phyloP scores from a whole-genome alignment of 805 yeast genomes.

The Lipomyces yamadae region DNA sequence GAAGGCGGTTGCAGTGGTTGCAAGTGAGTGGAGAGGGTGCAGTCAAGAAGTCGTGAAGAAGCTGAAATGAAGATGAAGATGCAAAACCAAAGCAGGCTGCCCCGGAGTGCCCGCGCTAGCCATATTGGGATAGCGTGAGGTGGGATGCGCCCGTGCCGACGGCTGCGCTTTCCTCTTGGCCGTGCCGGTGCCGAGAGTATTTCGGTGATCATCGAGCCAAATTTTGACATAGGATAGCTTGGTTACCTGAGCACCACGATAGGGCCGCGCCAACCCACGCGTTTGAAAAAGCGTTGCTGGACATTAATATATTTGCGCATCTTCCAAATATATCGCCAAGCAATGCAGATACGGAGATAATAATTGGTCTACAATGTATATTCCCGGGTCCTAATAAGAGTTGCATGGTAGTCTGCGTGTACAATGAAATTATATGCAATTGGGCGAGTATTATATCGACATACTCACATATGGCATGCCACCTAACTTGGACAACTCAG shows the following conservation, averaged over 20 bases:
- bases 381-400: too few species aligned
- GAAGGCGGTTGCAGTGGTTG: slow-evolving; percentile 7
- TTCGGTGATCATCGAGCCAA: not conserved
- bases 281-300: too few species aligned
- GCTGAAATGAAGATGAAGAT: not conserved
- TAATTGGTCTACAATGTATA: too few species aligned
- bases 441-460: too few species aligned
- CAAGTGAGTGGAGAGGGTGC: slow-evolving; percentile 5
- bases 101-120: not conserved
- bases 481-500: not conserved
- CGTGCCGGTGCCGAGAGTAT: not conserved
- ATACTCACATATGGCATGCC: too few species aligned
- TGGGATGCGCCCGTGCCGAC: not conserved
- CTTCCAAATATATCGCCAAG: too few species aligned
- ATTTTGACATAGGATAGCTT: rapidly evolving
- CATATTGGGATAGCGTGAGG: not conserved
- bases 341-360: too few species aligned
- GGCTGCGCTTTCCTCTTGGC: not conserved
- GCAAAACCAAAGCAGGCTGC: not conserved
- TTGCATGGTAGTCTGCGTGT: too few species aligned
- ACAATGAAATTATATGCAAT: too few species aligned
- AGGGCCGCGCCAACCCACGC: not conserved
- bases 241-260: not conserved
- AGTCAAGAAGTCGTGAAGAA: not conserved
- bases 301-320: too few species aligned